Evolutionary conservation across 2,329 filamentous ascomycete genomes (phyloP), one percentile per base, ranked within the genome.

Genomic region (Nemania abortiva): DNA sequence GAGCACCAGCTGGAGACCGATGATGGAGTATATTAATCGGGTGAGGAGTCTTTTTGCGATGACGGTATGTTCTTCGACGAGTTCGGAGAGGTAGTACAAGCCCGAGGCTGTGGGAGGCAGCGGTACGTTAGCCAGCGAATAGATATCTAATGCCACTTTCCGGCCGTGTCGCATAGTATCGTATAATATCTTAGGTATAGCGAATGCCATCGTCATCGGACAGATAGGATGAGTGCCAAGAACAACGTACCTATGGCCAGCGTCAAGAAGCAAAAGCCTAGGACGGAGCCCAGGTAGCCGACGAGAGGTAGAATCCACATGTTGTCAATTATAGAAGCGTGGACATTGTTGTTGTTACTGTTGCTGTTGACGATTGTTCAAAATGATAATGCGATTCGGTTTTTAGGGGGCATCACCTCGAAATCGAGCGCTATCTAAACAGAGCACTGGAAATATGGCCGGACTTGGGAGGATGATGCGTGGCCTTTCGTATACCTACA

Each of bases 251-350:
- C 92, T 78, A 99, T 98, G 65, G 95, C 94, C 70, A 99, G 87
- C 22, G 96, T 98, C 74, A 99, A 85, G 83, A 99, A 98, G 77
- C 89, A 90, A 84, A 99, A 99, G 79, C 95, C 95, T 70, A 97
- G 84, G 72, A 94, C 83, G 74, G 97, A 90, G 77, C 96, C 96
- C 39, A 94, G 81, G 78, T 97, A 98, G 77, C 96, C 96, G 77
- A 99, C 85, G 52, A 98, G 84, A 76, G 95, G 95, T 78, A 99
- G 85, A 84, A 99, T 94, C 94, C 95, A 98, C 96, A 98, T 98
- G 73, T 72, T 88, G 79, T 49, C 50, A 10, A n/a, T 55, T 71
- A 73, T 56, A 39, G 11, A n/a, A 31, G n/a, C n/a, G 49, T 62
- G 65, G 20, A 29, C 65, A 70, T 70, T 63, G 45, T 63, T 56